Conservation (phyloP, 2,329 filamentous ascomycete species). For the Paraphaeosphaeria sporulosa region DNA sequence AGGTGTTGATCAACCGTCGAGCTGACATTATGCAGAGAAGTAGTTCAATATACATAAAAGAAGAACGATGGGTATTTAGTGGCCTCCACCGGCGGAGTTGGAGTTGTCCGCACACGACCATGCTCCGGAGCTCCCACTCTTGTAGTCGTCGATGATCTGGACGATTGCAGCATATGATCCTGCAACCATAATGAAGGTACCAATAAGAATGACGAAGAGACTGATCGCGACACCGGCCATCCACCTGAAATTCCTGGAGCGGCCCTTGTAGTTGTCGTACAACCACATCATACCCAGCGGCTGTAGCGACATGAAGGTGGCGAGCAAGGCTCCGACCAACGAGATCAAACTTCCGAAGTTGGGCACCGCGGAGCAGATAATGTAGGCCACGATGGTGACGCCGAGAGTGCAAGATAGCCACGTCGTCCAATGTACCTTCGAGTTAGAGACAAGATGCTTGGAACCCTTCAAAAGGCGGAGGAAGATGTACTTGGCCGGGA, state of each 20-base stretch:
- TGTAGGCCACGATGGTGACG: conserved; percentile 10
- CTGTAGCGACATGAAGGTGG: conserved; percentile 14
- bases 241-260: not conserved
- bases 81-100: conserved; percentile 31
- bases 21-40: not conserved
- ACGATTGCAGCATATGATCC: conserved; percentile 16
- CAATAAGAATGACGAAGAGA: conserved; percentile 1
- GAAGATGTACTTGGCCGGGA: conserved; percentile 45
- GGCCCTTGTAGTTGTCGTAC: conserved; percentile 13
- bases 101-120: conserved; percentile 20
- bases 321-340: conserved; percentile 15
- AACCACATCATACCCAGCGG: conserved; percentile 15
- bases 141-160: conserved; percentile 14
- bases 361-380: conserved; percentile 14
- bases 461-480: conserved; percentile 74
- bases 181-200: conserved; percentile 15
- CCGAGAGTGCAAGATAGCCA: conserved; percentile 14
- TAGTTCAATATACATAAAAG: not conserved
- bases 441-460: conserved; percentile 60
- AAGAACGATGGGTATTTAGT: not conserved
- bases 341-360: conserved; percentile 15
- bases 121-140: conserved; percentile 6
- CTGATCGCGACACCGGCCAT: not conserved
- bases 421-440: conserved; percentile 12
- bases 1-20: not conserved